Evolutionary conservation across 768 basidiomycete species (phyloP), one percentile per base, ranked within the genome.

Genomic region (Lactifluus piperatus): DNA sequence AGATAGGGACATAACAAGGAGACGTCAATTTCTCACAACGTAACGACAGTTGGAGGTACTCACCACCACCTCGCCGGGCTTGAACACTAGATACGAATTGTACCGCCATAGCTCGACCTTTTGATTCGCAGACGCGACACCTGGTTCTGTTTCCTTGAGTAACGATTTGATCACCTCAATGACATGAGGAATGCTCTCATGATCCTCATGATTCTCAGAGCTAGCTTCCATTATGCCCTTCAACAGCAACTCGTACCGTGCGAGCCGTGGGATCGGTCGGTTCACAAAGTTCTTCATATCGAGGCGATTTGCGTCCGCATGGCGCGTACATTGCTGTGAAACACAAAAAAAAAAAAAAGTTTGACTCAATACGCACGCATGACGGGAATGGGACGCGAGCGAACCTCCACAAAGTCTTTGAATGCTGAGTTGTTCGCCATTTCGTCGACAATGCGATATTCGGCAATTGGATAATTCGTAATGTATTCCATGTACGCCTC

Each of bases 281-380:
- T 91, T 85, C 68, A 94, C 88, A 73, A 97, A 99, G 65, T 79
- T 86, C 69, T 94, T 93, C 82, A 99, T 88, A 68, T 94, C 93
- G 20, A 91, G 77, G 51, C 86, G 83, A 66, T 88, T 84, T 1
- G 92, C 82, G 58, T 88, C 86, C 0, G 85, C 81, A 64, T 91
- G 84, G 32, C 86, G 82, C 11, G 73, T 71, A 52, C 76, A 80
- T 72, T 75, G 71, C 77, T 79, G 29, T 3, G 20, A n/a, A n/a
- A 34, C 10, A 13, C 34, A 34, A 34, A 11, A 34, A 34, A 34
- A 34, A 34, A 39, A 44, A 27, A 20, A 18, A 7, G 26, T n/a
- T 26, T 30, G 32, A 59, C 8, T 34, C 30, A 9, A 27, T 27
- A 7, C 18, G 50, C 18, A 8, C 51, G n/a, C 43, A 60, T 24